These are phyloP conservation scores for Thielaviopsis ethacetica DNA, from an alignment of 2,329 filamentous ascomycete genomes.

Conservation along the genomic window DNA sequence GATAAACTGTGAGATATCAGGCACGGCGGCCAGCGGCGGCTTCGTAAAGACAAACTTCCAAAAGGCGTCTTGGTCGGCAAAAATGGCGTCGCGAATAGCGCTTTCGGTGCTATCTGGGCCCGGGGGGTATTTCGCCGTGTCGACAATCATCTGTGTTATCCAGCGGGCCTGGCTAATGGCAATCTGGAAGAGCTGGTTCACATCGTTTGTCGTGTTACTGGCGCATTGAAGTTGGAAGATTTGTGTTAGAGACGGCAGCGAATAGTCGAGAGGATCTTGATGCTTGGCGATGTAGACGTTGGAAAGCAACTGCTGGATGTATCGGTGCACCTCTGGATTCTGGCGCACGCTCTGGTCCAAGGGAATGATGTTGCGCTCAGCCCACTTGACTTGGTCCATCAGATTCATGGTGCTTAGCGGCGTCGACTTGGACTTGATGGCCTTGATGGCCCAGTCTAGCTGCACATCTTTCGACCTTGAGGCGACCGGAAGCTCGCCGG, in stretches of 20 bases:
- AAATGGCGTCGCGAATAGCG: neutral
- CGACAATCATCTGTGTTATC: neutral
- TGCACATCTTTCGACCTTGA: neutral
- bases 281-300: slow-evolving; percentile 2
- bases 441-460: neutral
- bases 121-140: neutral
- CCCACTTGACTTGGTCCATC: neutral
- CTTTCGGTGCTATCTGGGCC: neutral
- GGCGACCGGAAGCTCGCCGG: neutral
- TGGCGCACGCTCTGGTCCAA: neutral
- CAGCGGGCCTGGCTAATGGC: slow-evolving; percentile 4
- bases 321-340: neutral
- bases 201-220: neutral
- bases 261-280: neutral
- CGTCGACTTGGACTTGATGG: neutral
- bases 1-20: neutral
- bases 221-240: slow-evolving; percentile 5
- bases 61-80: slow-evolving; percentile 8
- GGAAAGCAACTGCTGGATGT: slow-evolving; percentile 1
- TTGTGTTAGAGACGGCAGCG: slow-evolving; percentile 5
- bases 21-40: slow-evolving; percentile 1
- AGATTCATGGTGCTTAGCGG: neutral
- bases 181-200: slow-evolving; percentile 5
- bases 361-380: slow-evolving; percentile 4
- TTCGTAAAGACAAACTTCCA: slow-evolving; percentile 7